Evolutionary conservation across 345 rosid species (phyloP).

Genomic region (Gossypium ekmanianum): DNA sequence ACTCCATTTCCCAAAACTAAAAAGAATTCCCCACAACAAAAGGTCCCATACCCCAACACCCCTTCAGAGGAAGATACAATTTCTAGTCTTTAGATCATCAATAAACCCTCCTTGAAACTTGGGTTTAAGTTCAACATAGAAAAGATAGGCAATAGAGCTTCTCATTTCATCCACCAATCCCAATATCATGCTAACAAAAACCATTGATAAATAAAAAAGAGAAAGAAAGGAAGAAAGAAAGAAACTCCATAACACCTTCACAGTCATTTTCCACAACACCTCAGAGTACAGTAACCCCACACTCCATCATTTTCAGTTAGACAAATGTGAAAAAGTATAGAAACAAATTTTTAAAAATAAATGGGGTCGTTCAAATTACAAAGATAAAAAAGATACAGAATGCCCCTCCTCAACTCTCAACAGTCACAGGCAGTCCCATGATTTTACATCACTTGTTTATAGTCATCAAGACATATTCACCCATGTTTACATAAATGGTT

Average conservation of each 20-base stretch:
- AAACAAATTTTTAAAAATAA: neutral
- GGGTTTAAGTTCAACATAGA: constrained; percentile 24
- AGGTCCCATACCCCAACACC: constrained; percentile 29
- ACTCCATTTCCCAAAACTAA: constrained; percentile 43
- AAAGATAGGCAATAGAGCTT: neutral
- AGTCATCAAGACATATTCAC: neutral
- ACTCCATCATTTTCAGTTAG: constrained; percentile 36
- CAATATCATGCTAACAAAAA: constrained; percentile 25
- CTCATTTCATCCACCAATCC: constrained; percentile 41
- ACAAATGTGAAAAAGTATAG: constrained; percentile 9
- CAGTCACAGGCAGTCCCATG: constrained; percentile 20
- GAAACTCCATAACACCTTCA: neutral
- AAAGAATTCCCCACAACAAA: constrained; percentile 31
- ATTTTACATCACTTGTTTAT: constrained; percentile 26
- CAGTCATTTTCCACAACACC: constrained; percentile 40
- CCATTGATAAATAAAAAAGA: neutral
- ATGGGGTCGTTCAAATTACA: neutral
- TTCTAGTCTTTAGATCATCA: constrained; percentile 36
- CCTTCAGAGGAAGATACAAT: constrained; percentile 48
- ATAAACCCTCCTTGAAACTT: constrained; percentile 47
- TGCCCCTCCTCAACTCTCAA: neutral
- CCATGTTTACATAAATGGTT: neutral
- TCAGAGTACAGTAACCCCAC: constrained; percentile 25
- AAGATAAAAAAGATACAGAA: neutral
- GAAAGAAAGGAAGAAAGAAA: neutral